Evolutionary conservation across 768 basidiomycete species (phyloP).

Genomic region (Multifurca ochricompacta): DNA sequence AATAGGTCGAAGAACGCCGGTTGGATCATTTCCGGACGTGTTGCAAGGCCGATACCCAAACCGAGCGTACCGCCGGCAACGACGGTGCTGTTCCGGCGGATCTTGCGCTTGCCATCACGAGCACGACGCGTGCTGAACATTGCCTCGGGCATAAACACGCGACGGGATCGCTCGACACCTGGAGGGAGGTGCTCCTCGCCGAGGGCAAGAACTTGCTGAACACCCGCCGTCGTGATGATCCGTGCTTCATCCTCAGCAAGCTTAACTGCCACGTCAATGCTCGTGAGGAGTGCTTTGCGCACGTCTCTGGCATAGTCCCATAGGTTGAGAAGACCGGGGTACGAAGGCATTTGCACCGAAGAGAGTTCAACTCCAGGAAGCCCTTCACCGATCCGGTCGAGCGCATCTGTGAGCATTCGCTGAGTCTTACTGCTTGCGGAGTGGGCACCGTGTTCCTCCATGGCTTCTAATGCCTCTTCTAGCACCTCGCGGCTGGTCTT

Average conservation of each 20-base stretch:
- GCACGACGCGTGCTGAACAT: conserved; percentile 72
- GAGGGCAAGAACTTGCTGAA: conserved; percentile 56
- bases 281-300: conserved; percentile 63
- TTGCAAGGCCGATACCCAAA: conserved; percentile 74
- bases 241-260: conserved; percentile 82
- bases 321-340: conserved; percentile 73
- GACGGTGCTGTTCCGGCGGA: conserved; percentile 43
- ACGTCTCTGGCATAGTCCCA: conserved; percentile 87
- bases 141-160: conserved; percentile 93
- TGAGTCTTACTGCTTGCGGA: conserved; percentile 47
- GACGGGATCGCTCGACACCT: conserved; percentile 70
- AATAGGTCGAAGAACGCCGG: conserved; percentile 79
- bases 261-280: conserved; percentile 72
- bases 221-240: conserved; percentile 51
- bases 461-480: conserved; percentile 68
- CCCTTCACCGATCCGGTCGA: conserved; percentile 73
- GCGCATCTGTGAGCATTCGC: conserved; percentile 51
- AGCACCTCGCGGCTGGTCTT: conserved; percentile 60
- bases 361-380: conserved; percentile 50
- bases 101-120: conserved; percentile 26
- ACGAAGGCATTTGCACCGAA: conserved; percentile 55
- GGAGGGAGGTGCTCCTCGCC: conserved; percentile 73
- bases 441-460: conserved; percentile 70
- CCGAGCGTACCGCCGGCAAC: conserved; percentile 75
- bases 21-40: conserved; percentile 70